Conservation (phyloP, 2,329 filamentous ascomycete genomes). For the Cryphonectria japonica region DNA sequence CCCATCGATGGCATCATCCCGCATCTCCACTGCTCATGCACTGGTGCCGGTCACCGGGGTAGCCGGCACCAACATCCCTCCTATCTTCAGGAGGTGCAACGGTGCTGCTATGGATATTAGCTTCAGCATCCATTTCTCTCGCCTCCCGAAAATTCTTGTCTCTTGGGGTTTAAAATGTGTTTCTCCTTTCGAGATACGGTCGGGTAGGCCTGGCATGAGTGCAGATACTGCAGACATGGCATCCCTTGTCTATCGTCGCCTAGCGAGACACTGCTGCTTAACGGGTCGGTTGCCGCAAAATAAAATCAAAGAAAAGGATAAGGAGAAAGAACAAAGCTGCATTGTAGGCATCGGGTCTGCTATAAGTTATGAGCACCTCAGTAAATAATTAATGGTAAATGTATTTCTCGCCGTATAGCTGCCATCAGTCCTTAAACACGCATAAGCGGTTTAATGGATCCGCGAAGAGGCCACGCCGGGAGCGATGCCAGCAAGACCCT, state of each 20-base stretch:
- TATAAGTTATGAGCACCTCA: not conserved
- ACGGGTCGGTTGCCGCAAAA: too few species aligned
- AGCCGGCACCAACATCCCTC: not conserved
- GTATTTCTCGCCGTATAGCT: not conserved
- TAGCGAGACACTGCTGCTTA: too few species aligned
- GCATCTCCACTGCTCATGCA: conserved; percentile 1
- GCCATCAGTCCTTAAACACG: not conserved
- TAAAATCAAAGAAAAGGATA: too few species aligned
- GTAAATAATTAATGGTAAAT: too few species aligned
- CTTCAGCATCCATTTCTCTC: not conserved
- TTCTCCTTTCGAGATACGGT: too few species aligned
- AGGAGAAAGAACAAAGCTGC: not conserved
- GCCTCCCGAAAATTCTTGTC: too few species aligned
- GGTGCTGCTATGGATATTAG: not conserved
- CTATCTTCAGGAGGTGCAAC: conserved; percentile 1
- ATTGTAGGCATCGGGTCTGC: not conserved
- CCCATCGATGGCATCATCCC: conserved; percentile 11
- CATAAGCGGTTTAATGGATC: not conserved
- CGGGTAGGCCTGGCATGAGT: too few species aligned
- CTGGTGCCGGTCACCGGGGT: not conserved
- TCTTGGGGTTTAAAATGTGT: too few species aligned
- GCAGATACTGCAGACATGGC: not conserved
- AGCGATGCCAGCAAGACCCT: not conserved
- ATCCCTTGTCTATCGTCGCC: too few species aligned
- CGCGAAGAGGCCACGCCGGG: not conserved